Percentiles rank a stretch among this genome's conserved stretches.
phyloP scores from a whole-genome alignment of 306 rosid genomes.

The Ochetophila trinervis region DNA sequence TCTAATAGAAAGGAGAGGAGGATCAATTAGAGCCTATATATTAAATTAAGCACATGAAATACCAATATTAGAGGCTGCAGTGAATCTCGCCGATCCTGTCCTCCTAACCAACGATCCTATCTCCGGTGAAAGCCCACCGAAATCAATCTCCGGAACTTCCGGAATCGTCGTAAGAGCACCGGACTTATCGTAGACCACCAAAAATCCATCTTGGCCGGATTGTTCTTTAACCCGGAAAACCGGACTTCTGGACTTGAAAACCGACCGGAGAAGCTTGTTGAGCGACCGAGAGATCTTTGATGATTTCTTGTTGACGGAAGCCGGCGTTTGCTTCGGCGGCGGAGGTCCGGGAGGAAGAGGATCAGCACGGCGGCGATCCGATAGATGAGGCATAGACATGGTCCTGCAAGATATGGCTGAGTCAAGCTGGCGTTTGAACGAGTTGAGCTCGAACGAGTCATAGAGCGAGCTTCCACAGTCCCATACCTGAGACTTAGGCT shows the following conservation, averaged over 20 bases:
- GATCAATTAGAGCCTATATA: too few species aligned
- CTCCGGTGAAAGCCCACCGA: constrained; percentile 50
- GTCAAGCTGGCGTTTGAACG: constrained; percentile 68
- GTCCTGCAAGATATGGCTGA: constrained; percentile 66
- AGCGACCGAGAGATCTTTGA: constrained; percentile 64
- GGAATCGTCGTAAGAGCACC: constrained; percentile 70
- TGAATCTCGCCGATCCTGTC: constrained; percentile 54
- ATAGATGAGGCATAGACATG: constrained; percentile 66
- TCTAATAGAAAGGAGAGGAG: too few species aligned
- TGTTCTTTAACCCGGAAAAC: constrained; percentile 33
- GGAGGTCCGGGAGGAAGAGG: constrained; percentile 14
- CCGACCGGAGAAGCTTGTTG: constrained; percentile 59
- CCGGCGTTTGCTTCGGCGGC: not conserved
- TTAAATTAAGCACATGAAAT: constrained; percentile 51
- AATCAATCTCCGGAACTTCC: constrained; percentile 59
- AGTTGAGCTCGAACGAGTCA: constrained; percentile 85
- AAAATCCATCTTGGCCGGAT: constrained; percentile 47
- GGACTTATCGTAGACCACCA: constrained; percentile 56
- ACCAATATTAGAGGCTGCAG: constrained; percentile 39
- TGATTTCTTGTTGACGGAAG: constrained; percentile 26
- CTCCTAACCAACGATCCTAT: constrained; percentile 46
- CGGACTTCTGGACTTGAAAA: constrained; percentile 41
- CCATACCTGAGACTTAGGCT: constrained; percentile 51
- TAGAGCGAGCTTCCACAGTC: constrained; percentile 93
- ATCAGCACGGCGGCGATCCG: constrained; percentile 32